Evolutionary conservation across 805 yeast genomes (phyloP), one percentile per base, ranked within the genome.

Genomic region (Candida cerambycidarum): DNA sequence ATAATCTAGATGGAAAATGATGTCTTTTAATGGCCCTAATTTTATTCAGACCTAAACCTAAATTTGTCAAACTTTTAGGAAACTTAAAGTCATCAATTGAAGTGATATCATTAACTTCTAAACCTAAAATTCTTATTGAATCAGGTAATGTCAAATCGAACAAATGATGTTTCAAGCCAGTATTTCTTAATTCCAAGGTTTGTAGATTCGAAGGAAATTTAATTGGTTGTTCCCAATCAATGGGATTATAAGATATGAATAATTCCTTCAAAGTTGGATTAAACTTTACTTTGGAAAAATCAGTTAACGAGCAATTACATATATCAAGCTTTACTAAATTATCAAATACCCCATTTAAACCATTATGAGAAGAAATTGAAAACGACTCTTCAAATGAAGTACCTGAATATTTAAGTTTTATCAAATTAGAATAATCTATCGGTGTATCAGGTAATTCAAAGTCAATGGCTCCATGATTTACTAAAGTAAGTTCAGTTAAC

Each of bases 21-120:
- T 43, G 50, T n/a, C 44, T 27, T 1, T 18, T 16, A 1, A 49
- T 38, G 3, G n/a, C 14, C 5, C 28, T 31, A 11, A 56, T 37
- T n/a, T 32, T 27, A 36, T 57, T 57, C n/a, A 47, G 44, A 10
- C 58, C 57, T 12, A 57, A 23, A 2, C 56, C 56, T 28, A 57
- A 47, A 38, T 41, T 42, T 3, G 29, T 32, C 3, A 54, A 18
- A 11, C 28, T 35, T n/a, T 25, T 17, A 3, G 62, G 60, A 18
- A 54, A 53, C 7, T 16, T 19, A 16, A 53, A 45, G 14, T 46
- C 28, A n/a, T 46, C 55, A 19, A 57, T 40, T 6, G 50, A 35
- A 1, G 34, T 17, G 3, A 57, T 44, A 13, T 45, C 42, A 40
- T 57, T 57, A 13, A 52, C 55, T 39, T 55, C 59, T 11, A 57